Evolutionary conservation across 441 rosid species (phyloP).

Genomic region (Populus trichocarpa): DNA sequence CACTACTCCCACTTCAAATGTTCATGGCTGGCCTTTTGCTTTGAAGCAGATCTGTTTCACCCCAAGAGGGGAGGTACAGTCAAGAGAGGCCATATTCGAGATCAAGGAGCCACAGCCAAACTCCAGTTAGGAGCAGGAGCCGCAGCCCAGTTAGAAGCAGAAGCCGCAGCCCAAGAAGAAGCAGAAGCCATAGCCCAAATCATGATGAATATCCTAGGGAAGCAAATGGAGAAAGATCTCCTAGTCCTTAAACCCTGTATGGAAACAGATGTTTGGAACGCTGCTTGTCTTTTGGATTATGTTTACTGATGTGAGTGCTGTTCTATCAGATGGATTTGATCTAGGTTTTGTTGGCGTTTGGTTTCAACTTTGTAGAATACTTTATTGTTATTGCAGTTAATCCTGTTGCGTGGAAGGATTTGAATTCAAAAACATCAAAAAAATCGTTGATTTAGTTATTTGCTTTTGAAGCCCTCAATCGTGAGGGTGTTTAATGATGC

Average conservation of each 20-base stretch:
- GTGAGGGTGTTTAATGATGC: not conserved
- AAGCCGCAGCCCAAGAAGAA: conserved; percentile 29
- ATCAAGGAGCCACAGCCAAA: conserved; percentile 66
- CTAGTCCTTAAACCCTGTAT: conserved; percentile 44
- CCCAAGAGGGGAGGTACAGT: conserved; percentile 57
- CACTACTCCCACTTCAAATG: not conserved
- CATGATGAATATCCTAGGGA: conserved; percentile 38
- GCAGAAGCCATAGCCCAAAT: conserved; percentile 49
- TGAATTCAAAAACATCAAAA: not conserved
- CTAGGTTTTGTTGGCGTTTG: not conserved
- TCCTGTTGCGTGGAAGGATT: not conserved
- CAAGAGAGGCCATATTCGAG: conserved; percentile 68
- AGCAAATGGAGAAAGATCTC: conserved; percentile 61
- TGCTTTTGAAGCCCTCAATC: not conserved
- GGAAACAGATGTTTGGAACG: conserved; percentile 1
- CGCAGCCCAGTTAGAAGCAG: conserved; percentile 33
- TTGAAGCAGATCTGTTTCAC: conserved; percentile 64
- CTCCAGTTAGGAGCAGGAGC: conserved; percentile 39
- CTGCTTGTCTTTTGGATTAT: not conserved
- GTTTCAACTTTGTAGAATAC: not conserved
- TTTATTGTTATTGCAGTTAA: not conserved
- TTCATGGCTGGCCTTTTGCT: not conserved
- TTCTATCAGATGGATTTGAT: not conserved
- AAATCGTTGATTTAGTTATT: not conserved
- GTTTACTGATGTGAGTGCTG: not conserved